Conservation (phyloP, 768 basidiomycete species). For the Leccinum sublutescens region DNA sequence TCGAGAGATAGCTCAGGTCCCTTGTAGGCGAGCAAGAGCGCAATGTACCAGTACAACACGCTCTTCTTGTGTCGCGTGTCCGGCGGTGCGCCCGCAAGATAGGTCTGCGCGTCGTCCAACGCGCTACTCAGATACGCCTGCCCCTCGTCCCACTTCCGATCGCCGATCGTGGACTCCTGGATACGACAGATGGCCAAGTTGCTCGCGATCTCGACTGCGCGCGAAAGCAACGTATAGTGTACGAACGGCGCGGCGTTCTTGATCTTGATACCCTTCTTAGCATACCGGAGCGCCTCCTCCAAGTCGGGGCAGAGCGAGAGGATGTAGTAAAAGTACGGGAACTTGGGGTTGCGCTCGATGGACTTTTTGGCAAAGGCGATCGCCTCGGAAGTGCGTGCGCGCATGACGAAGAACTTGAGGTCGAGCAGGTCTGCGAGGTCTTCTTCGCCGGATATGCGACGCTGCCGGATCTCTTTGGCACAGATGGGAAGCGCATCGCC, state of each 20-base stretch:
- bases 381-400: slow-evolving; percentile 47
- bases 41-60: slow-evolving; percentile 57
- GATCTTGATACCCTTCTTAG: slow-evolving; percentile 67
- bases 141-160: slow-evolving; percentile 55
- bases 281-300: slow-evolving; percentile 53
- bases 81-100: slow-evolving; percentile 55
- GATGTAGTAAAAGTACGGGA: slow-evolving; percentile 65
- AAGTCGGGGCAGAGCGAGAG: slow-evolving; percentile 49
- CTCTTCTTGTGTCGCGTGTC: slow-evolving; percentile 61
- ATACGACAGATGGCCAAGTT: slow-evolving; percentile 52
- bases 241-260: slow-evolving; percentile 54
- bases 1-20: slow-evolving; percentile 50
- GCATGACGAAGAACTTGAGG: slow-evolving; percentile 57
- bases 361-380: slow-evolving; percentile 44
- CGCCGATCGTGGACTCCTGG: slow-evolving; percentile 41
- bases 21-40: slow-evolving; percentile 50
- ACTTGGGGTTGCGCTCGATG: slow-evolving; percentile 53
- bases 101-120: slow-evolving; percentile 56
- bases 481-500: slow-evolving; percentile 57
- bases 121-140: slow-evolving; percentile 60
- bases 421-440: slow-evolving; percentile 66
- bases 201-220: slow-evolving; percentile 61
- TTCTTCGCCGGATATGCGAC: slow-evolving; percentile 38
- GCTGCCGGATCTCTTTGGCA: slow-evolving; percentile 52
- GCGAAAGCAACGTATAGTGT: slow-evolving; percentile 53